Conservation (phyloP, 106 monocot species). For the Apostasia shenzhenica region DNA sequence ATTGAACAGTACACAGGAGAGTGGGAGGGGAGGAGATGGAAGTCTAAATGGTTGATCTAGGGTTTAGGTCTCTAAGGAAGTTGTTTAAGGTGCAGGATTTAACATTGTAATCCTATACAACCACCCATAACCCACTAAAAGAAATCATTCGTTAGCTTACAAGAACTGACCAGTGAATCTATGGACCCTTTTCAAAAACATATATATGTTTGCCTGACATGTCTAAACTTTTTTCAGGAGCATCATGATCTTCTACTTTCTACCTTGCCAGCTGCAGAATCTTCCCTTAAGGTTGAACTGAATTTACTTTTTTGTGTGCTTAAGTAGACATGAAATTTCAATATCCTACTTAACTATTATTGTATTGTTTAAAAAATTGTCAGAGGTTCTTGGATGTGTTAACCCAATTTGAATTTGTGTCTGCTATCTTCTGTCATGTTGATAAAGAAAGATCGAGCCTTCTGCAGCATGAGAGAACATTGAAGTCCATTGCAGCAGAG, state of each 20-base stretch:
- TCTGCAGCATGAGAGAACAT: constrained; percentile 71
- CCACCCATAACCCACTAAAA: no score
- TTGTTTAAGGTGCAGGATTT: no score
- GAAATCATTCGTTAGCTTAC: no score
- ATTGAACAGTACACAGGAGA: no score
- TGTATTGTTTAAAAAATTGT: constrained; percentile 14
- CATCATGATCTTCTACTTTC: constrained; percentile 89
- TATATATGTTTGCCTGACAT: background rate
- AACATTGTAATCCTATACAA: no score
- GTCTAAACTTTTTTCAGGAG: constrained; percentile 44
- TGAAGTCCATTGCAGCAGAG: constrained; percentile 74
- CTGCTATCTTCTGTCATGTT: constrained; percentile 55
- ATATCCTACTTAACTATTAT: background rate
- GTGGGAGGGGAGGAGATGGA: no score
- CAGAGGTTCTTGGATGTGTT: constrained; percentile 78
- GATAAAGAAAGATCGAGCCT: constrained; percentile 83
- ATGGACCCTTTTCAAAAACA: background rate
- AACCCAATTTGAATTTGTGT: constrained; percentile 63
- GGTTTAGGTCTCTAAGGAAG: no score
- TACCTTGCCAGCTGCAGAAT: constrained; percentile 67
- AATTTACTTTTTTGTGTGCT: background rate
- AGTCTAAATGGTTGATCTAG: no score
- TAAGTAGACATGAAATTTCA: background rate
- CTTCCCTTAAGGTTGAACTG: constrained; percentile 58
- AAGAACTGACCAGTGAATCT: no score